Evolutionary conservation across 805 yeast species (phyloP), one percentile per base, ranked within the genome.

Genomic region (Metschnikowia cerradonensis): DNA sequence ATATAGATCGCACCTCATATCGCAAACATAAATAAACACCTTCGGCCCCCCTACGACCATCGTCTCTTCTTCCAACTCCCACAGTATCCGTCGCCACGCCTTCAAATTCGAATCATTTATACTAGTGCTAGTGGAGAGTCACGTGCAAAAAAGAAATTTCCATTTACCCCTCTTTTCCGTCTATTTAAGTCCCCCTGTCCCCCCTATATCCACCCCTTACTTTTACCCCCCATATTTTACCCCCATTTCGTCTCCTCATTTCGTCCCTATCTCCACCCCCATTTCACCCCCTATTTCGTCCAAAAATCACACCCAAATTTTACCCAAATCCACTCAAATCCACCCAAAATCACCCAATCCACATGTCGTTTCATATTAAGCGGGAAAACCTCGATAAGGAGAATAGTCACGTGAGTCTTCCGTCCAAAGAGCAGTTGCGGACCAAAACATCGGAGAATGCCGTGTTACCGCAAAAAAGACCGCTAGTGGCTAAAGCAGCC

Each of bases 321-420:
- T 8, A 4, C 10, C 30, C 30, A 7, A 23, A 6, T 23, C 8
- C 8, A 8, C 10, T 10, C 30, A 7, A 23, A 6, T 23, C 8
- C 1, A 22, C 23, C 23, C 2, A 5, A 6, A 22, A 8, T 23
- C 30, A 23, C 36, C 36, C 36, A 34, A 34, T 34, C 30, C 10
- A 20, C 19, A 43, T 43, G 47, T 43, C 47, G 10, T 34, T 34
- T 23, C 31, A 39, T n/a, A 17, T 34, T 39, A 43, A 34, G 47
- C 36, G 36, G 35, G 45, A 40, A 45, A 6, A 44, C 26, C 35
- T 51, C 26, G 59, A 52, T 45, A 54, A 56, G 52, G 59, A 56
- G 15, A 55, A 55, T 36, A 35, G 30, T 19, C 37, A 33, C 30
- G 31, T 38, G 36, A 41, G 40, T 6, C 51, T 34, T 11, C 48